Evolutionary conservation across 1,284 basidiomycete species (phyloP), one percentile per base, ranked within the genome.

Genomic region (Wallemia ichthyophaga): DNA sequence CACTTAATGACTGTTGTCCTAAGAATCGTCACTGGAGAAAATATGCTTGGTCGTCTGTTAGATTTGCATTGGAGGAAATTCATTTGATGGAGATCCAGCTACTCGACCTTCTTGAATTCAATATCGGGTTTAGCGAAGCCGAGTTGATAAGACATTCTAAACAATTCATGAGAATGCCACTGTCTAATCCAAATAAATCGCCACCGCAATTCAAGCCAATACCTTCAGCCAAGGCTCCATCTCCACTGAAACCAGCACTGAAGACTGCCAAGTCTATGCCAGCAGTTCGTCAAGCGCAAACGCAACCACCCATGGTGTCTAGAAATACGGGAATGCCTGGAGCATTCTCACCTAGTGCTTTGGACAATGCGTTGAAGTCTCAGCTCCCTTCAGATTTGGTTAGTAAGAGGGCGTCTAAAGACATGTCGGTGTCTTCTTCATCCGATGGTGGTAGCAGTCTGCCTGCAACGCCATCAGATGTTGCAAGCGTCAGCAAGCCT

Each of bases 71-170:
- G 11, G 37, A 48, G n/a, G 75, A 77, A 68, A 73, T 95, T 71
- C 95, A 92, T 71, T 75, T 91, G 64, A 95, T 95, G 91, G 91
- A 96, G 74, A 85, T 82, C 72, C 88, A 96, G 71, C 76, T 94
- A 27, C 76, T 94, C 60, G 82, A 76, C 70, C 74, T 94, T 61
- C 78, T 94, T 63, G 84, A 89, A 21, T 48, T 48, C n/a, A 48
- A 48, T 21, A 48, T 48, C n/a, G 37, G 37, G n/a, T 48, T 48
- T 21, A 48, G n/a, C n/a, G 37, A 48, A 21, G 37, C 37, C 5
- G 37, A 48, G 37, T 21, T 48, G 13, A 48, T 48, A 3, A 48
- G 37, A 48, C 37, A 48, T 21, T 48, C 37, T 5, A 48, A 48
- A 19, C 37, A 48, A 48, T 48, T 48, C 37, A 48, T 48, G 37